Conservation (phyloP, 495 filamentous ascomycete species). For the Daldinia vernicosa region DNA sequence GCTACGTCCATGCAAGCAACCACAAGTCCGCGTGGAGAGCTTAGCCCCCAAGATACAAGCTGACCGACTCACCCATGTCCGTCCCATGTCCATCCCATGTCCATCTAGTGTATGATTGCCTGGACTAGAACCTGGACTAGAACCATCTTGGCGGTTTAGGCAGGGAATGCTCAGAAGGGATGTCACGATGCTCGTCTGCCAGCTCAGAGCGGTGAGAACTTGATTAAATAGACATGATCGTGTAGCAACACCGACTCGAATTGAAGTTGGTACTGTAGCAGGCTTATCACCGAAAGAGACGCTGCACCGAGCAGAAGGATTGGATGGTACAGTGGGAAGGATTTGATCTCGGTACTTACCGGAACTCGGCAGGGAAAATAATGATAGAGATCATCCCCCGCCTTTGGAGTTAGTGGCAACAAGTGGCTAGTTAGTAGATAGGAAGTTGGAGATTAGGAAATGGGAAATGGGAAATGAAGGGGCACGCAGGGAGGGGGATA, state of each 20-base stretch:
- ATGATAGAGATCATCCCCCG: conserved; percentile 10
- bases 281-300: not conserved
- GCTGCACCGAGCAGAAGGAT: not conserved
- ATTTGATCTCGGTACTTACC: conserved; percentile 37
- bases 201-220: conserved; percentile 8
- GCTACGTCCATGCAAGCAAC: conserved; percentile 8
- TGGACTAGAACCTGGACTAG: not conserved
- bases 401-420: conserved; percentile 13
- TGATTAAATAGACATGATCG: conserved; percentile 14
- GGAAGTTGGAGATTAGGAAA: not conserved
- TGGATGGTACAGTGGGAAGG: not conserved
- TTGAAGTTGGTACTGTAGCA: not conserved
- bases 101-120: conserved; percentile 12
- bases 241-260: not conserved
- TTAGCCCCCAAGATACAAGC: conserved; percentile 23
- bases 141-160: not conserved
- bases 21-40: conserved; percentile 14
- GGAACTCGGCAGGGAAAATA: conserved; percentile 16
- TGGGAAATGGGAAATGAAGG: conserved; percentile 19
- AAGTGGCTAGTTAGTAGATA: not conserved
- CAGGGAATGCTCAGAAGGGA: conserved; percentile 7
- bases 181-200: conserved; percentile 12
- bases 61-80: conserved; percentile 23
- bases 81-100: not conserved
- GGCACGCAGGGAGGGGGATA: conserved; percentile 8